A percentile compares a stretch with the other conserved stretches of the same genome.
These are phyloP conservation scores for Tricladium varicosporioides DNA, from an alignment of 2,329 filamentous ascomycete species.

Conservation along the genomic window DNA sequence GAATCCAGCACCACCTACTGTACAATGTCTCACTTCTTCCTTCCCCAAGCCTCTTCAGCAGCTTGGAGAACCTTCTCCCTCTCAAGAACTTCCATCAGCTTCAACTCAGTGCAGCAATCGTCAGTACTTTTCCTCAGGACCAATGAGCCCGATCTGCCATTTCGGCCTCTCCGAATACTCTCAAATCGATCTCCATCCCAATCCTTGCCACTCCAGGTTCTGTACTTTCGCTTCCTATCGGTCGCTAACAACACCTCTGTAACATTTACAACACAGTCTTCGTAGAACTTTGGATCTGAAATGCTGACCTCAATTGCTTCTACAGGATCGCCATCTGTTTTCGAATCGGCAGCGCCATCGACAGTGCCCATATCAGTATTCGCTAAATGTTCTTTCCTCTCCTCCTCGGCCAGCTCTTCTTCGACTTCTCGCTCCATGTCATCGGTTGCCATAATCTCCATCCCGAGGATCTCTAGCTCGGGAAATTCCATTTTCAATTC, in stretches of 20 bases:
- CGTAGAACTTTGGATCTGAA: conserved; percentile 28
- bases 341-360: conserved; percentile 1
- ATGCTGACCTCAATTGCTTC: conserved; percentile 15
- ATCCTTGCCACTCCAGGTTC: conserved; percentile 32
- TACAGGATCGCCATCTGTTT: background rate
- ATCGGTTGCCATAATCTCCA: conserved; percentile 6
- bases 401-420: conserved; percentile 1
- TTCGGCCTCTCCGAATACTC: conserved; percentile 4
- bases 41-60: conserved; percentile 19
- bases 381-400: background rate
- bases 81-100: conserved; percentile 21
- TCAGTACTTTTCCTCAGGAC: conserved; percentile 26
- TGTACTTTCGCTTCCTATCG: conserved; percentile 22
- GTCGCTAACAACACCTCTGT: background rate
- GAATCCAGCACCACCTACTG: background rate
- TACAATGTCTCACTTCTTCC: background rate
- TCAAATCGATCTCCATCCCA: conserved; percentile 17
- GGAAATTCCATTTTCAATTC: conserved; percentile 28
- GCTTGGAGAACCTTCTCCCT: conserved; percentile 19
- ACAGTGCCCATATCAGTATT: conserved; percentile 6
- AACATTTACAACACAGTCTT: conserved; percentile 26
- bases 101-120: conserved; percentile 19
- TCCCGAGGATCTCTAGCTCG: conserved; percentile 29
- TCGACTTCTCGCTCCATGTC: conserved; percentile 4
- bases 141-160: conserved; percentile 17